phyloP scores from a whole-genome alignment of 306 rosid species.

The Corylus americana region DNA sequence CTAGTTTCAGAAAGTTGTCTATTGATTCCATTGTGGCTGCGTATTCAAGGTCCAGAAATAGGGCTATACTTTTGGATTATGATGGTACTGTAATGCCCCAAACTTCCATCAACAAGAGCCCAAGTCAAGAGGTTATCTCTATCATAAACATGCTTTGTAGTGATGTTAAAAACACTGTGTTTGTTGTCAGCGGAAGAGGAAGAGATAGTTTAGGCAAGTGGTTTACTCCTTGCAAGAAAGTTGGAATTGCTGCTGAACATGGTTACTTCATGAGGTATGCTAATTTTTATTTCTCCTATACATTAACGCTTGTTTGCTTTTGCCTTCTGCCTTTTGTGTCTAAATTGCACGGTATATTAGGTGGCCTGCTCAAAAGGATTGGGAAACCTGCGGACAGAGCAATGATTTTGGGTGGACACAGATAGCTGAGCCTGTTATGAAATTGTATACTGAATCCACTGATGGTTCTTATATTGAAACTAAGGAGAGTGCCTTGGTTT shows the following conservation, averaged over 20 bases:
- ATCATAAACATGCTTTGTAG: conserved; percentile 43
- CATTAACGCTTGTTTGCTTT: background rate
- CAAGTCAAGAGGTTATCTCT: conserved; percentile 45
- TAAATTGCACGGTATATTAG: conserved; percentile 26
- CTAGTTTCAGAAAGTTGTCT: conserved; percentile 54
- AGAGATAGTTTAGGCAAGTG: conserved; percentile 51
- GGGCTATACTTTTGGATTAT: conserved; percentile 64
- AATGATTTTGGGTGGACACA: conserved; percentile 59
- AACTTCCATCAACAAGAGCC: conserved; percentile 50
- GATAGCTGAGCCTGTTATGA: conserved; percentile 70
- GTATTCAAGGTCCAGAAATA: conserved; percentile 46
- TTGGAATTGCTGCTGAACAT: conserved; percentile 66
- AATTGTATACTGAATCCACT: conserved; percentile 62
- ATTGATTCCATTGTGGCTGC: conserved; percentile 49
- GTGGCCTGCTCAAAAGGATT: conserved; percentile 56
- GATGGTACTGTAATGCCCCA: conserved; percentile 70
- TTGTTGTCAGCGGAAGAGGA: conserved; percentile 64
- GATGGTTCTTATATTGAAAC: conserved; percentile 66
- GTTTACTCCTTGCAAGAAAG: conserved; percentile 54
- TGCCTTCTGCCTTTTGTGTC: background rate
- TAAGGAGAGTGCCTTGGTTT: conserved; percentile 68
- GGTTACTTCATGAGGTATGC: conserved; percentile 58
- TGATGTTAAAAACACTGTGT: conserved; percentile 50
- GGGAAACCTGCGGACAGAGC: conserved; percentile 58
- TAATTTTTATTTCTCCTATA: background rate